Percentiles rank a stretch among this genome's conserved stretches.
Conservation (phyloP, 2,329 filamentous ascomycete genomes). For the Penicillium sp. region DNA sequence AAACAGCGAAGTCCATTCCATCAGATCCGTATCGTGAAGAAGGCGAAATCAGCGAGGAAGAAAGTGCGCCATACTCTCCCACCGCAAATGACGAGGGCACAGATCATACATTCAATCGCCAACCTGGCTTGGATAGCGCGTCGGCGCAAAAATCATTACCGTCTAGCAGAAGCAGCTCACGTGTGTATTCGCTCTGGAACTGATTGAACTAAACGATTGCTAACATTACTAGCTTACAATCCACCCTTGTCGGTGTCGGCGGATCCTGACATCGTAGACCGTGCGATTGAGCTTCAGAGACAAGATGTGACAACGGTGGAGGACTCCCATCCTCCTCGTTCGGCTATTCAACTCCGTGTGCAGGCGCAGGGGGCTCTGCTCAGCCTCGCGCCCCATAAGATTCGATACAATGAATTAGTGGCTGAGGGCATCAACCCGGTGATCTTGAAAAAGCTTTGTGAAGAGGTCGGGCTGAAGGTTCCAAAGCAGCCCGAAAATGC, state of each 20-base stretch:
- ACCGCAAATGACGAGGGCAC: not conserved
- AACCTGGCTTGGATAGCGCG: conserved; percentile 20
- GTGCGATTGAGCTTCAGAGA: conserved; percentile 11
- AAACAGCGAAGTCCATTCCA: not conserved
- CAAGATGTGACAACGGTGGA: conserved; percentile 1
- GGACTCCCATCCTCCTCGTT: conserved; percentile 11
- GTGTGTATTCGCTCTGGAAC: conserved; percentile 18
- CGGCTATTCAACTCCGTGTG: conserved; percentile 37
- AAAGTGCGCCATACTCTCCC: conserved; percentile 34
- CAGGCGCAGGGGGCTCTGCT: conserved; percentile 62
- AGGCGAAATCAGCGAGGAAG: conserved; percentile 68
- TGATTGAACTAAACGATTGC: conserved; percentile 1
- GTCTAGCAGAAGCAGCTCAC: conserved; percentile 30
- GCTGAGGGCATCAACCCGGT: conserved; percentile 63
- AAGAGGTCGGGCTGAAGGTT: conserved; percentile 57
- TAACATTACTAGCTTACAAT: conserved; percentile 33
- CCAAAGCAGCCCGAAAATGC: conserved; percentile 7
- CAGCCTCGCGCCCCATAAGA: conserved; percentile 56
- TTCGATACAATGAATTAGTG: conserved; percentile 67
- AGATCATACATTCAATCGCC: not conserved
- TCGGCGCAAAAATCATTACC: conserved; percentile 16
- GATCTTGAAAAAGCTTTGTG: conserved; percentile 60
- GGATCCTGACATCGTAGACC: conserved; percentile 13
- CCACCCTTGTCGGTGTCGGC: conserved; percentile 27
- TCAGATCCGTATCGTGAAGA: conserved; percentile 56